Conservation (phyloP, 768 basidiomycete genomes). For the Trametes maxima region DNA sequence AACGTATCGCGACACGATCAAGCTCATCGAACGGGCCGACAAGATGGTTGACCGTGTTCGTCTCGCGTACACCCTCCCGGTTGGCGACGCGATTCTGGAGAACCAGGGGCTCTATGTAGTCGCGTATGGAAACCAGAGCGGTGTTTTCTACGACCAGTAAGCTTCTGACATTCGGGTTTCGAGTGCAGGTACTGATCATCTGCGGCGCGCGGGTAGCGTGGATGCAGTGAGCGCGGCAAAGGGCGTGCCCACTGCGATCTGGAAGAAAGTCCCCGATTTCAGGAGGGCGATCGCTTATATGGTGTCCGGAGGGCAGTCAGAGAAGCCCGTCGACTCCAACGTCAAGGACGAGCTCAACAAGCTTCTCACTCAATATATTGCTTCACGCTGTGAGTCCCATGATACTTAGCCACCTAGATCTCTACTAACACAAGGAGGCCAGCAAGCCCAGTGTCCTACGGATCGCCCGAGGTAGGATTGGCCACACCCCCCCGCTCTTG, state of each 20-base stretch:
- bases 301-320: neutral
- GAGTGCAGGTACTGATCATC: neutral
- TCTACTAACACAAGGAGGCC: no score
- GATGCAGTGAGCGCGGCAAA: neutral
- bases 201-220: neutral
- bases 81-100: neutral
- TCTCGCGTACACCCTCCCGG: neutral
- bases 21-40: neutral
- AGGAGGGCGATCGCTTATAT: neutral
- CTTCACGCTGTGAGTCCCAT: neutral
- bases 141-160: neutral
- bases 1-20: neutral
- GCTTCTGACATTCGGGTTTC: neutral
- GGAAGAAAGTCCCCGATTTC: neutral
- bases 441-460: no score
- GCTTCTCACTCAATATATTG: neutral
- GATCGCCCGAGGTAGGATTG: no score
- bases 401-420: no score
- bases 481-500: no score
- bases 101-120: neutral
- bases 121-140: neutral
- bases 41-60: neutral
- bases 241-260: neutral
- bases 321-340: neutral
- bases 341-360: neutral